Conservation (phyloP, 1,284 basidiomycete species). For the Cryptococcus sp. region DNA sequence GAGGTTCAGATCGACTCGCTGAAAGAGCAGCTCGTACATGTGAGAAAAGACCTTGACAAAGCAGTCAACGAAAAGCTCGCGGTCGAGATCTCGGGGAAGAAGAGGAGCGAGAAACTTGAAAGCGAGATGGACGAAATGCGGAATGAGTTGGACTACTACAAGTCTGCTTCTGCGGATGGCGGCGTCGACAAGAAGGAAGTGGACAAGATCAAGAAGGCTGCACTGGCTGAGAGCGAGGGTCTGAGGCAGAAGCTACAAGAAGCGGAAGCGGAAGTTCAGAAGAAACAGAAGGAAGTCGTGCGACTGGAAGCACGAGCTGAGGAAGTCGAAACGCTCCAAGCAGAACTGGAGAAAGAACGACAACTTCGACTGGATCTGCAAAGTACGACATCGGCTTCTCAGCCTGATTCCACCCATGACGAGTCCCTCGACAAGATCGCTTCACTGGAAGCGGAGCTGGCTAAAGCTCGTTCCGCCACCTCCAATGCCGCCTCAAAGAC, state of each 20-base stretch:
- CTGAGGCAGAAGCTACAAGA: slow-evolving; percentile 16
- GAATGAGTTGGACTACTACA: slow-evolving; percentile 44
- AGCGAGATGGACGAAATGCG: slow-evolving; percentile 44
- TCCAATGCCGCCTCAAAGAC: slow-evolving; percentile 1
- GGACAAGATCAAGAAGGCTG: slow-evolving; percentile 35
- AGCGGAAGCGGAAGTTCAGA: slow-evolving; percentile 18
- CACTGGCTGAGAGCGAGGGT: slow-evolving; percentile 20
- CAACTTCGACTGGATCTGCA: slow-evolving; percentile 6
- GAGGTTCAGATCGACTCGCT: slow-evolving; percentile 33
- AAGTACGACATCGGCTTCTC: background rate
- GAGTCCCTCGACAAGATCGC: slow-evolving; percentile 14
- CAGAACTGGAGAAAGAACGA: slow-evolving; percentile 18
- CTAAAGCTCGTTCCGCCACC: slow-evolving; percentile 10
- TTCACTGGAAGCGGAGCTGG: slow-evolving; percentile 25
- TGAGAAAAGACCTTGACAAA: slow-evolving; percentile 41
- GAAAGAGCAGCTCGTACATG: slow-evolving; percentile 35
- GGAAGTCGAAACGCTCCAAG: slow-evolving; percentile 20
- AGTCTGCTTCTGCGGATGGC: slow-evolving; percentile 16
- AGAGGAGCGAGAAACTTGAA: slow-evolving; percentile 39
- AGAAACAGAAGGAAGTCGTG: slow-evolving; percentile 17
- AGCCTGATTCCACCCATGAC: background rate
- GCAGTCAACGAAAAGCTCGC: slow-evolving; percentile 52
- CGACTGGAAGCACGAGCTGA: slow-evolving; percentile 5
- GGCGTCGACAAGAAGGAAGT: slow-evolving; percentile 21
- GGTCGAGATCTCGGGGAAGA: slow-evolving; percentile 35